Evolutionary conservation across 805 yeast genomes (phyloP), one percentile per base, ranked within the genome.

Genomic region (Zygoascus biomembranicola): DNA sequence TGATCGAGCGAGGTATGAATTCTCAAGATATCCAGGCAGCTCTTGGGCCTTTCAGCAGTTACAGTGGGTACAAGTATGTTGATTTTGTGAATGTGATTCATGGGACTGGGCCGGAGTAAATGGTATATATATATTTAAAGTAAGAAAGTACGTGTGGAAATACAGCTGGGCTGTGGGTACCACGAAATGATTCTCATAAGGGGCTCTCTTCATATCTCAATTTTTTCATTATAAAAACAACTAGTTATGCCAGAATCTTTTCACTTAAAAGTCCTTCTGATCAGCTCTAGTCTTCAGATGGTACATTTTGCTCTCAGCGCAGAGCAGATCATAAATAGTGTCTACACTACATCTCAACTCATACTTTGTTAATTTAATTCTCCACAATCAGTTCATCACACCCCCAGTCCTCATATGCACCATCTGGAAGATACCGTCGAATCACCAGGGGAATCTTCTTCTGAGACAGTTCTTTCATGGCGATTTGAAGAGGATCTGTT

Each of bases 381-480:
- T 94, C 98, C 54, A 90, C 87, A 66, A 94, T 90, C 66, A 94
- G 79, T 73, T 94, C 99, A 70, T 94, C 98, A 65, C 96, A 94
- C 51, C 97, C 96, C 99, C 99, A 94, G 68, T 94, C 99, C 73
- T 94, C 99, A 65, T 82, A 92, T 51, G 95, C 81, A 5, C 98
- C 96, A 68, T 95, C 99, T 2, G 99, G 99, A 62, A 94, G 77
- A 67, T 89, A 95, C 71, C 99, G 80, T 78, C 99, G 82, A 49
- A 94, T 87, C 47, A 95, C 95, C 63, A 94, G 77, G 1, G 99
- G 99, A 54, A 95, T 90, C 69, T 90, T 94, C 70, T 87, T 83
- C 70, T 94, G 98, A 1, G 95, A 81, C 58, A 94, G 78, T 71
- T 94, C 99, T 71, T 95, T 94, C 88, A 89, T 85, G 56, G 99